Conservation (phyloP, 371 early-diverging fungal genomes). For the Mucor velutinosus region DNA sequence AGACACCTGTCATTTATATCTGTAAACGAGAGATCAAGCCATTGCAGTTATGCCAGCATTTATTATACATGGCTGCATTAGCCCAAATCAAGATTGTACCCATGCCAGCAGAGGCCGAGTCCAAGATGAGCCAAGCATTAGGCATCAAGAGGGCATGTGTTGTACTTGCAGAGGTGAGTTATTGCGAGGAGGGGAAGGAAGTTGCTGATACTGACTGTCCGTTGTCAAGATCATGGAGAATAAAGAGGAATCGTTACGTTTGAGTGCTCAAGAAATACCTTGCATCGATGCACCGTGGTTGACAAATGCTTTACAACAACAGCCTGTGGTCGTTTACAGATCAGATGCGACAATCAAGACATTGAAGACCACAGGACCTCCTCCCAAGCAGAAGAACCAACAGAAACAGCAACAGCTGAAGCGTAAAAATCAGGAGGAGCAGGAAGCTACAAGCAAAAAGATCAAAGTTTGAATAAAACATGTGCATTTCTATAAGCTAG, state of each 20-base stretch:
- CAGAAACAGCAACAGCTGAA: slow-evolving; percentile 13
- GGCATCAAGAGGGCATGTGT: slow-evolving; percentile 23
- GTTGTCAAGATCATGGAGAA: slow-evolving; percentile 9
- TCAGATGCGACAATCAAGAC: slow-evolving; percentile 24
- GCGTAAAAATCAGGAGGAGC: slow-evolving; percentile 10
- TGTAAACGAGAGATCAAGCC: slow-evolving; percentile 46
- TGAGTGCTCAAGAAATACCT: slow-evolving; percentile 25
- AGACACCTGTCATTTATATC: slow-evolving; percentile 28
- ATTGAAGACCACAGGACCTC: slow-evolving; percentile 33
- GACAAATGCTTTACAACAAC: background rate
- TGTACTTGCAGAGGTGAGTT: slow-evolving; percentile 27
- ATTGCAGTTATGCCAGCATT: slow-evolving; percentile 32
- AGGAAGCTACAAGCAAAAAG: background rate
- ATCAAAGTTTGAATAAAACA: slow-evolving; percentile 3
- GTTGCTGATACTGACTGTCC: background rate
- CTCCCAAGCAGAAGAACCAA: slow-evolving; percentile 7
- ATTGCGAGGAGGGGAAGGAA: background rate
- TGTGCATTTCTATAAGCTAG: background rate
- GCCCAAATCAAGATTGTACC: slow-evolving; percentile 27
- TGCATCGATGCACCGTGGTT: slow-evolving; percentile 37
- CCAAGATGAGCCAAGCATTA: slow-evolving; percentile 22
- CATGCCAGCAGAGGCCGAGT: slow-evolving; percentile 35
- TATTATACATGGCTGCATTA: slow-evolving; percentile 38
- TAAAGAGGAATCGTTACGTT: slow-evolving; percentile 31
- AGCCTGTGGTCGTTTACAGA: slow-evolving; percentile 9